Evolutionary conservation across 306 rosid species (phyloP), one percentile per base, ranked within the genome.

Genomic region (Trichosanthes cucumerina): DNA sequence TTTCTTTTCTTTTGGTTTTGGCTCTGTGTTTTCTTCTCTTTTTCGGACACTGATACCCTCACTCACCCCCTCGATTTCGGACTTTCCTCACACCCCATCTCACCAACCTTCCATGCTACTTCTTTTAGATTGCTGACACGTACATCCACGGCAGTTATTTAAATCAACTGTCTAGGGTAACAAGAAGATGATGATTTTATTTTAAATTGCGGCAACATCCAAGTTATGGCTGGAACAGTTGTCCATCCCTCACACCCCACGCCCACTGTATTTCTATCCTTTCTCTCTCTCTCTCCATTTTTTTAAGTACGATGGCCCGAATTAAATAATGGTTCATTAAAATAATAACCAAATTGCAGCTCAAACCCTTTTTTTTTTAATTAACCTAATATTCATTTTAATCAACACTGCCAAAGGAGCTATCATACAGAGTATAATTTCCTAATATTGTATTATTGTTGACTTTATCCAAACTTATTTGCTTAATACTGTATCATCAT

Each of bases 1-100:
- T 16, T 50, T 64, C 26, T 5, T 26, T 78, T 71, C 5, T n/a
- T 26, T 19, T 39, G 0, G 56, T 24, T 6, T 19, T 13, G 5
- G n/a, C 65, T 44, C 31, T n/a, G 33, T 16, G 24, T 46, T 77
- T 76, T 54, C 4, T 53, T 62, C 36, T 7, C 21, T 41, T 26
- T 56, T 80, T 66, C 47, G 46, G 84, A 71, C 78, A 80, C n/a
- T 78, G 83, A 79, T 87, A 78, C 13, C 9, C 3, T 84, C 23
- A 78, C 87, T 28, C 33, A 28, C 33, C 79, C 66, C 74, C 2
- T n/a, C 38, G 79, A 83, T 84, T 50, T 41, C 82, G 58, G 60
- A 34, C 7, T 46, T 13, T 12, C n/a, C 21, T 49, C 79, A 75
- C 60, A 2, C 44, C 0, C 4, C 26, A n/a, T 74, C 18, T 16